Evolutionary conservation across 352 stramenopile species (phyloP), one percentile per base, ranked within the genome.

Genomic region (Phytopythium chamaehyphon): DNA sequence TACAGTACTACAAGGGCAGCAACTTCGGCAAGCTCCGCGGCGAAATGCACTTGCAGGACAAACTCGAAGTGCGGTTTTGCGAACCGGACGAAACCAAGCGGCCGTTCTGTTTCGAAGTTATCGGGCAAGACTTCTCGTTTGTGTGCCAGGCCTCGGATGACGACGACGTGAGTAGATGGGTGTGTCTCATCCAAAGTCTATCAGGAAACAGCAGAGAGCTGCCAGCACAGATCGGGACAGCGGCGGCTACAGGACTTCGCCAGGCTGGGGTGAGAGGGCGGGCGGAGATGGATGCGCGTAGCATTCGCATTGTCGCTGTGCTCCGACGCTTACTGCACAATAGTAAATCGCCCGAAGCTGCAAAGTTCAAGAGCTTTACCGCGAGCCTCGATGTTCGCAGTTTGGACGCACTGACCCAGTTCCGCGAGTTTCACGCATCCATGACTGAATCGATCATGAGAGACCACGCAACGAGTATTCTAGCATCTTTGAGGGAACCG

Each of bases 1-100:
- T 95, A 21, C 76, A 93, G 58, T 95, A 93, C 65, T 95, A 91
- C 65, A 91, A 90, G 54, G 82, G 83, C 51, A 88, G 55, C 50
- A 88, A 91, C 47, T 93, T 92, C 45, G 77, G 57, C 26, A 90
- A 90, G 39, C 50, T 92, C 7, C 81, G 84, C 8, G 79, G 81
- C 36, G 85, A 95, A 48, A 84, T 93, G 54, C 65, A 82, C 23
- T 55, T 95, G 16, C 70, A 91, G 33, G 83, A 88, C 37, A 78
- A 76, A 26, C 49, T 91, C 18, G 76, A 64, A 0, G 76, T 93
- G 40, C 81, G 83, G 3, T 93, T 93, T 51, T 51, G 93, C 16
- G 83, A 95, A 52, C 70, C 77, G 2, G 67, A 73, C 38, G 82
- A 93, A 53, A 90, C 76, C 51, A 90, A 90, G 59, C 73, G 84